Conservation (phyloP, 139 green algal species). For the Chlamydomonas applanata region DNA sequence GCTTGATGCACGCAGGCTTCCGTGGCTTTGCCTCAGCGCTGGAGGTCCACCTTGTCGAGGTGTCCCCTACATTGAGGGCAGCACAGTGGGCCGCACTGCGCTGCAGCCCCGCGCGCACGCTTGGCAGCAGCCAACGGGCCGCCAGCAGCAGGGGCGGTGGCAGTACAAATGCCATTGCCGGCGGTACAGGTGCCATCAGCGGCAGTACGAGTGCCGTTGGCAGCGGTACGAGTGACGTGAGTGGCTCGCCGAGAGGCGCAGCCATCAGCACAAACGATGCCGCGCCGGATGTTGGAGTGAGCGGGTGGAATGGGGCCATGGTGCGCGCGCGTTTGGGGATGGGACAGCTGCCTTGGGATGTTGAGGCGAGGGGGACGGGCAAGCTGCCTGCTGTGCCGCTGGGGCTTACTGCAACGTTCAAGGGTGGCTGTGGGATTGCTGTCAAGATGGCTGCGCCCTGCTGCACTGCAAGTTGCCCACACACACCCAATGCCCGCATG, state of each 20-base stretch:
- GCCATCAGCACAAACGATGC: too few species aligned
- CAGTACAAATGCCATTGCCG: not conserved
- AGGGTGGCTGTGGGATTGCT: too few species aligned
- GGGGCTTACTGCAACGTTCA: too few species aligned
- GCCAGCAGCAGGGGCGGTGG: not conserved
- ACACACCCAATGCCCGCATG: too few species aligned
- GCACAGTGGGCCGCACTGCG: constrained; percentile 56
- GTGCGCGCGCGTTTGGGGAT: not conserved
- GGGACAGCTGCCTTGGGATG: too few species aligned
- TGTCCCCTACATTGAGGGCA: constrained; percentile 57
- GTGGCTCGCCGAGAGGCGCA: too few species aligned
- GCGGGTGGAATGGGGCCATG: not conserved
- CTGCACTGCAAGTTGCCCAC: too few species aligned
- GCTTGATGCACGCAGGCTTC: constrained; percentile 42
- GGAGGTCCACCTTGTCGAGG: constrained; percentile 84
- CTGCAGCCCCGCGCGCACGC: not conserved
- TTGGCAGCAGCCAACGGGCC: constrained; percentile 5
- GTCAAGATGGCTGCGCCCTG: too few species aligned
- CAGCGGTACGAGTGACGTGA: not conserved
- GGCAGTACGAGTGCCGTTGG: not conserved
- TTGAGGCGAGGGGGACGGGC: too few species aligned
- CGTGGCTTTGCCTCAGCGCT: constrained; percentile 30
- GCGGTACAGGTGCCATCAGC: constrained; percentile 16
- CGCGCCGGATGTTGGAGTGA: not conserved
- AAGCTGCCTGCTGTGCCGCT: too few species aligned